Evolutionary conservation across 2,329 filamentous ascomycete genomes (phyloP).

Genomic region (Gremmenia infestans): DNA sequence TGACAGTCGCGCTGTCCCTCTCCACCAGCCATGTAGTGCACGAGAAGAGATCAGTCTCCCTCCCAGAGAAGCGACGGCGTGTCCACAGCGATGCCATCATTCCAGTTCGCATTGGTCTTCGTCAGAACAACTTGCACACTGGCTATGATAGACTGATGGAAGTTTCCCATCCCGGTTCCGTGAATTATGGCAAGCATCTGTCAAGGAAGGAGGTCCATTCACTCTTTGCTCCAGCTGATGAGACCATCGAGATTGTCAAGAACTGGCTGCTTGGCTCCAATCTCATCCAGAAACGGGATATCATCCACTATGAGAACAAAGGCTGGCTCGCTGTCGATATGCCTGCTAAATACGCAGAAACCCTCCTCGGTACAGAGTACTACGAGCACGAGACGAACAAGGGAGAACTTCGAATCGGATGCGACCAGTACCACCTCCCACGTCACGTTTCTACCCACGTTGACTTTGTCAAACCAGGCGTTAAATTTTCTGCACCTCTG

Average conservation of each 20-base stretch:
- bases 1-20: background rate
- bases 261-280: conserved; percentile 32
- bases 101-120: conserved; percentile 1
- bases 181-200: conserved; percentile 18
- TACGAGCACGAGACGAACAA: conserved; percentile 28
- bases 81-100: background rate
- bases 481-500: conserved; percentile 28
- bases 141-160: background rate
- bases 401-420: conserved; percentile 29
- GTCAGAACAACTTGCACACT: conserved; percentile 3
- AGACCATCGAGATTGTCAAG: conserved; percentile 26
- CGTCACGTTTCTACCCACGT: conserved; percentile 37
- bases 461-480: conserved; percentile 43
- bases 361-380: conserved; percentile 32
- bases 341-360: conserved; percentile 31
- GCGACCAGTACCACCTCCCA: conserved; percentile 37
- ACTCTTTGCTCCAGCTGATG: conserved; percentile 31
- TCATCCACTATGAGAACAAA: conserved; percentile 31
- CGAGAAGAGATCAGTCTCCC: background rate
- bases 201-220: conserved; percentile 17
- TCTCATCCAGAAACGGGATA: conserved; percentile 25
- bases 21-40: background rate
- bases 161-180: conserved; percentile 21
- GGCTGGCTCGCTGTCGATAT: conserved; percentile 36
- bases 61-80: background rate